Evolutionary conservation across 2,329 filamentous ascomycete genomes (phyloP).

Genomic region (Colletotrichum siamense): DNA sequence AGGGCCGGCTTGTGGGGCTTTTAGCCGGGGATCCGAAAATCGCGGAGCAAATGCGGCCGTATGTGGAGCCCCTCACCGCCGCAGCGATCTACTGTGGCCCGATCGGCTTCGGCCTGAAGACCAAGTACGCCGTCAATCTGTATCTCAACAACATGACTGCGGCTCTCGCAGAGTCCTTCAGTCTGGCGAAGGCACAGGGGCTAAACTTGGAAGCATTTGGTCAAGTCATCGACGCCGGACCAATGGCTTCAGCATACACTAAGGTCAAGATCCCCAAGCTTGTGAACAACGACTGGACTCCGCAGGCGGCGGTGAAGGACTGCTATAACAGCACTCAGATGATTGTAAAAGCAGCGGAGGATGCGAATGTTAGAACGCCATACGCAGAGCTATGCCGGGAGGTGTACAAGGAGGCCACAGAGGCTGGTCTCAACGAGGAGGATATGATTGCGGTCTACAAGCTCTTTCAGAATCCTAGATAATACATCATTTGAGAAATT

Average conservation of each 20-base stretch:
- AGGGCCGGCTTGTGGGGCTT: conserved; percentile 37
- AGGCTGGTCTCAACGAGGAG: conserved; percentile 27
- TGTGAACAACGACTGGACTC: conserved; percentile 30
- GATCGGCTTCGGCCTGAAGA: conserved; percentile 34
- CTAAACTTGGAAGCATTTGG: conserved; percentile 33
- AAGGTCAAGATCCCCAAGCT: conserved; percentile 35
- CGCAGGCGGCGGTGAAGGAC: conserved; percentile 34
- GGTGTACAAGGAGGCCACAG: conserved; percentile 30
- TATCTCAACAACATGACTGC: conserved; percentile 34
- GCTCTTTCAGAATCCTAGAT: background rate
- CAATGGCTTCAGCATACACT: conserved; percentile 34
- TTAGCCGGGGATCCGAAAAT: conserved; percentile 32
- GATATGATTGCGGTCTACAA: conserved; percentile 34
- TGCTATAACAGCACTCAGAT: conserved; percentile 35
- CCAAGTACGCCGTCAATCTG: conserved; percentile 36
- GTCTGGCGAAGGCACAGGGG: conserved; percentile 34
- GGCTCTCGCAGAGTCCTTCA: conserved; percentile 37
- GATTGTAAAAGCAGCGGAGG: conserved; percentile 27
- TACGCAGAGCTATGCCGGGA: conserved; percentile 25
- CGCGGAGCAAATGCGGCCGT: conserved; percentile 27
- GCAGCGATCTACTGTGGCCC: conserved; percentile 37
- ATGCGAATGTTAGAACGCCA: conserved; percentile 24
- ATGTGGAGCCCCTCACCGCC: conserved; percentile 22
- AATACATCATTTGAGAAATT: background rate
- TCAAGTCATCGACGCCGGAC: conserved; percentile 32